Percentiles rank a stretch among this genome's conserved stretches.
phyloP scores from a whole-genome alignment of 495 filamentous ascomycete species.

The Glarea lozoyensis region DNA sequence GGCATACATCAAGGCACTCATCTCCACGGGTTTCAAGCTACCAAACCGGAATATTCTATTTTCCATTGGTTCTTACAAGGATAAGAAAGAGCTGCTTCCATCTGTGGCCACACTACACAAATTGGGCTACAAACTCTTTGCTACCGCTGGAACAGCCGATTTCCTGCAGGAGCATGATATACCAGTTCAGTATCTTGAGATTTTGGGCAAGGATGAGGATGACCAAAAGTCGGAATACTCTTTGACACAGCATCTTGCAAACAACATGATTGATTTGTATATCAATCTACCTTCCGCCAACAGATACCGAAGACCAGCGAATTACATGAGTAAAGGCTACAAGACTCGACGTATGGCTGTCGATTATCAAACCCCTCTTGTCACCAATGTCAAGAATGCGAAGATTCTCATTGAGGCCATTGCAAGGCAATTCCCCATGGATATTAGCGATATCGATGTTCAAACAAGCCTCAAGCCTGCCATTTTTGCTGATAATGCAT shows the following conservation, averaged over 20 bases:
- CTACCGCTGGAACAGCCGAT: conserved; percentile 91
- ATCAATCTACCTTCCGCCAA: conserved; percentile 99
- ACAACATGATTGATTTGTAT: conserved; percentile 95
- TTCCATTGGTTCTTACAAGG: conserved; percentile 94
- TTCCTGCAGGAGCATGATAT: conserved; percentile 89
- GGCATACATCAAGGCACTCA: conserved; percentile 89
- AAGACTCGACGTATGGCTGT: conserved; percentile 94
- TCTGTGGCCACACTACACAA: conserved; percentile 81
- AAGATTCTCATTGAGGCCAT: conserved; percentile 96
- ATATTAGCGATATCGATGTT: conserved; percentile 74
- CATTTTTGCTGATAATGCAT: conserved; percentile 68
- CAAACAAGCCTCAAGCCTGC: conserved; percentile 79
- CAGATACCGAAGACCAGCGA: conserved; percentile 87
- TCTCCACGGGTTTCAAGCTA: conserved; percentile 94
- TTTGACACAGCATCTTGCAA: conserved; percentile 86
- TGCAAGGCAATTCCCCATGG: conserved; percentile 73
- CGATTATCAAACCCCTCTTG: conserved; percentile 93
- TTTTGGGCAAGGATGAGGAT: conserved; percentile 55
- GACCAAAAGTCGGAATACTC: conserved; percentile 94
- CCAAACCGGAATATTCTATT: conserved; percentile 91
- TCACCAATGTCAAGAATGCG: conserved; percentile 98
- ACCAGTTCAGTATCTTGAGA: conserved; percentile 83
- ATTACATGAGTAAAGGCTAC: conserved; percentile 97
- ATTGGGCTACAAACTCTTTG: conserved; percentile 88
- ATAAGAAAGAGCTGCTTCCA: conserved; percentile 94